Conservation (phyloP, 495 filamentous ascomycete genomes). For the Tuber umbilicatum region DNA sequence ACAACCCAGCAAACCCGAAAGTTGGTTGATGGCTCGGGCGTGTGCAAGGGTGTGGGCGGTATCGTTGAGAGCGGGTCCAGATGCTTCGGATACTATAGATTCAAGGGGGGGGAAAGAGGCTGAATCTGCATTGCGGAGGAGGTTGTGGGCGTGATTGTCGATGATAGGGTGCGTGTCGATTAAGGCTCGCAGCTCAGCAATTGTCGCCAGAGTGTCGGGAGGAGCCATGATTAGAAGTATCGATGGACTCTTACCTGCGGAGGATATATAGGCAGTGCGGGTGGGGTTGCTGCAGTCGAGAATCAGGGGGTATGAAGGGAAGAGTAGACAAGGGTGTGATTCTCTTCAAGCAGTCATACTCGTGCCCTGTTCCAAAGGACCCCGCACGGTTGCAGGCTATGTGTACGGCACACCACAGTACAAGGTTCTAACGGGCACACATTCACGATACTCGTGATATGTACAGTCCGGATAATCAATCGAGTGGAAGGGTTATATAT, state of each 20-base stretch:
- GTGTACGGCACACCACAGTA: not conserved
- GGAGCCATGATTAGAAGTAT: not conserved
- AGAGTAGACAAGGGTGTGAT: not conserved
- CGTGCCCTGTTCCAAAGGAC: not conserved
- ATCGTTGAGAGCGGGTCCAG: conserved; percentile 58
- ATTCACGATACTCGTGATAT: not conserved
- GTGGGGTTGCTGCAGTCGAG: not conserved
- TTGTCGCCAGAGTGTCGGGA: conserved; percentile 9
- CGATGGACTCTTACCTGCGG: not conserved
- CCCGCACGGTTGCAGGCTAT: not conserved
- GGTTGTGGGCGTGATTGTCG: conserved; percentile 82
- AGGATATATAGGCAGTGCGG: not conserved
- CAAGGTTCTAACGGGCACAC: not conserved
- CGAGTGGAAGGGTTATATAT: not conserved
- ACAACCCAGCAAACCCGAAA: conserved; percentile 58
- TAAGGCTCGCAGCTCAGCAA: conserved; percentile 44
- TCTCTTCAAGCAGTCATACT: not conserved
- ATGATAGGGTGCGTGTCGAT: conserved; percentile 69
- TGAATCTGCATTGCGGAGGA: conserved; percentile 49
- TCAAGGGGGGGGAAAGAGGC: conserved; percentile 43
- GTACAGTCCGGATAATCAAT: not conserved
- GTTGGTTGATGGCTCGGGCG: conserved; percentile 62
- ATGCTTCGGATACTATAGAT: conserved; percentile 68
- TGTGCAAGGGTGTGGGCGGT: conserved; percentile 57
- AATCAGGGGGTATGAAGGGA: not conserved